Evolutionary conservation across 176 grass and related monocot genomes (phyloP), one percentile per base, ranked within the genome.

Genomic region (Saccharum officinarum): DNA sequence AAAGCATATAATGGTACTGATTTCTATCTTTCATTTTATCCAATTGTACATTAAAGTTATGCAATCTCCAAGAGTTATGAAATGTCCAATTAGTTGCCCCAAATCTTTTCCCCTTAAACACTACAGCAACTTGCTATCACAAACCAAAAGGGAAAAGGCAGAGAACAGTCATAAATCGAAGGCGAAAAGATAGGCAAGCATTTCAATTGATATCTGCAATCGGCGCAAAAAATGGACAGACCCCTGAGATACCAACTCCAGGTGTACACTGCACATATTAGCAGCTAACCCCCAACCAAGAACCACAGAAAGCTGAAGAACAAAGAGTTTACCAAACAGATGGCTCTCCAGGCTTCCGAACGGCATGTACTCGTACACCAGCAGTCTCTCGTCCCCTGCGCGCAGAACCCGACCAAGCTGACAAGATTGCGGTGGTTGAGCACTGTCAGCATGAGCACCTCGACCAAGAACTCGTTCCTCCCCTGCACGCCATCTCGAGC

Each of bases 361-460:
- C 13, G 91, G 86, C 96, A 98, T 95, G 91, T 92, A 95, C 86
- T 98, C 96, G 77, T 98, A 98, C 5, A 98, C 91, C 25, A 98
- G 84, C 17, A 98, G 81, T 72, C 89, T 92, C 90, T 98, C 96
- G n/a, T 94, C 93, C 76, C 96, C 87, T 98, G 93, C 1, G 93
- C 87, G 78, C 93, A 98, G 75, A 94, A 98, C 7, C 96, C 93
- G 39, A 84, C 71, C 87, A 98, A 87, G 78, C 84, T 92, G 55
- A 95, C 96, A 45, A 98, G 90, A 86, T 98, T 94, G 1, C 84
- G 79, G 76, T 98, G 93, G 20, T 65, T 91, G 73, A 98, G 80
- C 84, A 98, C 76, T 7, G 91, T 91, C 25, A 98, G 88, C 96
- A 98, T 94, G 9, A 98, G 87, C 78, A 98, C 88, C 84, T 98